These are phyloP conservation scores for Trypanosoma theileri DNA, from an alignment of 208 protist species.

Conservation along the genomic window DNA sequence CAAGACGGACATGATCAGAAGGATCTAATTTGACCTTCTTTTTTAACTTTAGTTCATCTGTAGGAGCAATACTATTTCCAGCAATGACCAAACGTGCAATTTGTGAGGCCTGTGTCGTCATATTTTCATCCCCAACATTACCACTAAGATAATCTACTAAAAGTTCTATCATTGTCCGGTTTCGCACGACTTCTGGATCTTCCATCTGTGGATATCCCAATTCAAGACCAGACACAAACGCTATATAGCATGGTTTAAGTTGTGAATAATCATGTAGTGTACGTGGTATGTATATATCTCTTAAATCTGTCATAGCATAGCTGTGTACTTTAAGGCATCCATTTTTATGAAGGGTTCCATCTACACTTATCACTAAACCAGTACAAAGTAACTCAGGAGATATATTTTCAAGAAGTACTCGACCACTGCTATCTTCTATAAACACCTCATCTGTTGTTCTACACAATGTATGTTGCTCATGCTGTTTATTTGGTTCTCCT, in stretches of 20 bases:
- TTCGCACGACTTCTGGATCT: constrained; percentile 26
- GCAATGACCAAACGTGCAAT: constrained; percentile 82
- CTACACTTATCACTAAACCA: constrained; percentile 72
- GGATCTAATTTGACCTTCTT: constrained; percentile 85
- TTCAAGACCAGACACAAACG: constrained; percentile 74
- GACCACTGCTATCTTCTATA: constrained; percentile 84
- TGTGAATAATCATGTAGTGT: constrained; percentile 14
- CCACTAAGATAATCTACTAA: constrained; percentile 83
- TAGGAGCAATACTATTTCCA: constrained; percentile 86
- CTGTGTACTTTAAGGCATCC: constrained; percentile 61
- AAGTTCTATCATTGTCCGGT: constrained; percentile 57
- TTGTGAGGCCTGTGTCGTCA: constrained; percentile 43
- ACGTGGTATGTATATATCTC: constrained; percentile 51
- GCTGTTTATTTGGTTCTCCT: neutral
- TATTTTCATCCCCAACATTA: constrained; percentile 44
- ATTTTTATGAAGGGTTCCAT: constrained; percentile 63
- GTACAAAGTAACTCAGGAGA: constrained; percentile 66
- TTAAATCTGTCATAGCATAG: constrained; percentile 55
- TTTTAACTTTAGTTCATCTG: constrained; percentile 84
- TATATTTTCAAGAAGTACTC: constrained; percentile 61
- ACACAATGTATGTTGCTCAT: constrained; percentile 60
- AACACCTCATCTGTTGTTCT: constrained; percentile 59
- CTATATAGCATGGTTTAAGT: constrained; percentile 71
- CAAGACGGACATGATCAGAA: constrained; percentile 72
- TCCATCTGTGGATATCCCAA: constrained; percentile 29